A percentile compares a stretch with the other conserved stretches of the same genome.
Evolutionary conservation across 139 green algal species (phyloP).

Genomic region (Astrephomene gubernaculifera): DNA sequence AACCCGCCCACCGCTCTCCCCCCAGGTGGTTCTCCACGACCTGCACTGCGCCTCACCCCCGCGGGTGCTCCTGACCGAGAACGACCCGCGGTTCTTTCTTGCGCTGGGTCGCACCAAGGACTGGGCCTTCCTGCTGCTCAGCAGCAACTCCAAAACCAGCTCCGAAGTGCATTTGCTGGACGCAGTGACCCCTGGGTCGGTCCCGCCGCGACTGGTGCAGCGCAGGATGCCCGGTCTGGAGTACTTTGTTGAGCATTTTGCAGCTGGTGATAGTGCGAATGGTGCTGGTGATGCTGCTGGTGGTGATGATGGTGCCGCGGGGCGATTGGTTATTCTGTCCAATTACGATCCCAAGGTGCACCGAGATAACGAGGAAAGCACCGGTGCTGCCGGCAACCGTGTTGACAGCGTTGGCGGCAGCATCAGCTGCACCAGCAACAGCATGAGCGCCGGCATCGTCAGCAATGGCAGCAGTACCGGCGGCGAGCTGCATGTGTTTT

Average conservation of each 20-base stretch:
- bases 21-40: slow-evolving; percentile 31
- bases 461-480: background rate
- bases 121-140: slow-evolving; percentile 66
- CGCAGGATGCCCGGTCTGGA: slow-evolving; percentile 62
- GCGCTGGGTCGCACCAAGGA: slow-evolving; percentile 76
- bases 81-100: slow-evolving; percentile 63
- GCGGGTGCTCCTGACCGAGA: slow-evolving; percentile 59
- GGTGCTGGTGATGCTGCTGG: too few species aligned
- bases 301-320: too few species aligned
- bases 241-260: slow-evolving; percentile 90
- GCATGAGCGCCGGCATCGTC: background rate
- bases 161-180: slow-evolving; percentile 76
- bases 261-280: too few species aligned
- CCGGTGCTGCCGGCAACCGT: background rate
- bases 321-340: too few species aligned
- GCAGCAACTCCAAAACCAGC: slow-evolving; percentile 69
- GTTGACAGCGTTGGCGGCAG: background rate
- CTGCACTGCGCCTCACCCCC: background rate
- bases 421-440: background rate
- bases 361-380: too few species aligned
- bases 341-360: too few species aligned
- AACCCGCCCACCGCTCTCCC: too few species aligned
- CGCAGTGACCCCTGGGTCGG: background rate
- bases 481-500: slow-evolving; percentile 24
- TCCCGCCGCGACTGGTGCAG: slow-evolving; percentile 50